Evolutionary conservation across 2,329 filamentous ascomycete genomes (phyloP), one percentile per base, ranked within the genome.

Genomic region (Corinectria fuckeliana): DNA sequence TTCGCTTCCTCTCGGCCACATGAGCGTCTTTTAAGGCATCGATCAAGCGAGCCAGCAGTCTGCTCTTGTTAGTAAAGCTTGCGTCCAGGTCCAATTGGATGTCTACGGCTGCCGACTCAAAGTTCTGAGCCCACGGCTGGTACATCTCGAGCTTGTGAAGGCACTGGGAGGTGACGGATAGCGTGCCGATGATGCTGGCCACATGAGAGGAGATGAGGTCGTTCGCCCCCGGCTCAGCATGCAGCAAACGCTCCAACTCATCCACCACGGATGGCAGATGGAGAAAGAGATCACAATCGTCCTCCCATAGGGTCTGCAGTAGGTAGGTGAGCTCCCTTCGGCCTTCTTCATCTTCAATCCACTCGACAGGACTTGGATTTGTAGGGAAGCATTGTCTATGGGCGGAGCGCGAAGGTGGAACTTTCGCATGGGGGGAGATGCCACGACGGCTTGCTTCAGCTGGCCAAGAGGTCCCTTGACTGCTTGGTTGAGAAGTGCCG

Each of bases 91-190:
- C 61, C 1, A 68, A 61, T 4, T 67, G 26, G 18, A 58, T 56
- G 0, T 76, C 60, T 1, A 62, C 62, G n/a, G 73, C 50, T 3
- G 67, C 62, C 7, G 50, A 10, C 8, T 80, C 75, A 45, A 81
- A 82, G 0, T 63, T 72, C 30, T 68, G 70, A 3, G 80, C 78
- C 81, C 82, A 84, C 0, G 82, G 82, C 47, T 81, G 78, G 61
- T 78, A 84, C 0, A 78, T 57, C 2, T 81, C 68, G 4, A 85
- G 63, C 58, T 85, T 80, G 4, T 71, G 69, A 6, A 78, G 25
- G 48, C 79, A 81, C 58, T 85, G 71, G 1, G 73, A 64, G 1
- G 82, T 34, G 26, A 85, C 76, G 3, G 80, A 77, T 0, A 85
- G 69, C 14, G 82, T 77, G 2, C 77, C 76, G 8, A 86, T 74